Conservation (phyloP, 257 asterid species). For the Echites panduratus region DNA sequence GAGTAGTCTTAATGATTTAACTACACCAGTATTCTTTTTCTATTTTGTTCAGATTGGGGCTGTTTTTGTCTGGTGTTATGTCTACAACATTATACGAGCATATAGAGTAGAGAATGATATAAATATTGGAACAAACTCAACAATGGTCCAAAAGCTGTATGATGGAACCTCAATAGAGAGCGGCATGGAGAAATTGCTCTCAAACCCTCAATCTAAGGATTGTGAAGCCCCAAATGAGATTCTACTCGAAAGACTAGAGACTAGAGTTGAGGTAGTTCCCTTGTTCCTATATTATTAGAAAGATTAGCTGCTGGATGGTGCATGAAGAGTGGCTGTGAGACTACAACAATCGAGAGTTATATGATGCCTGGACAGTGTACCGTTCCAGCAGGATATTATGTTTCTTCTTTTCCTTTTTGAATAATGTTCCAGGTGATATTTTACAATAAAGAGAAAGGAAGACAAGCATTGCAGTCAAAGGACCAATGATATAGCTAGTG, state of each 20-base stretch:
- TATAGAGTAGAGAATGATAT: constrained; percentile 9
- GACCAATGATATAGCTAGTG: not conserved
- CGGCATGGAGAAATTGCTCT: constrained; percentile 11
- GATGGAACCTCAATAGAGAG: constrained; percentile 17
- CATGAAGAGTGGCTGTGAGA: not conserved
- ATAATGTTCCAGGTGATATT: not conserved
- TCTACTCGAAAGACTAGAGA: constrained; percentile 6
- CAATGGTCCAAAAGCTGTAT: constrained; percentile 8
- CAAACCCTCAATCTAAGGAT: constrained; percentile 10
- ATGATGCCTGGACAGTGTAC: not conserved
- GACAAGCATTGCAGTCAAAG: not conserved
- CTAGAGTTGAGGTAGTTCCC: constrained; percentile 12
- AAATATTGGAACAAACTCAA: constrained; percentile 8
- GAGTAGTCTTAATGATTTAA: not conserved
- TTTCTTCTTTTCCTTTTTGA: not conserved
- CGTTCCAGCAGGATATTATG: not conserved
- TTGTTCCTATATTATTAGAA: not conserved
- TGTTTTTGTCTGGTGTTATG: constrained; percentile 29
- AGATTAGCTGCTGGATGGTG: not conserved
- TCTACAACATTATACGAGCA: constrained; percentile 22
- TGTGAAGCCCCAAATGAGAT: constrained; percentile 12
- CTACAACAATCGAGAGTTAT: not conserved
- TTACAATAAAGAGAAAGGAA: not conserved
- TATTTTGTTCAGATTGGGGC: constrained; percentile 27
- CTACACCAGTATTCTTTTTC: constrained; percentile 3